Base-by-base conservation (phyloP, 768 basidiomycete species). In the Psilocybe sp. region DNA sequence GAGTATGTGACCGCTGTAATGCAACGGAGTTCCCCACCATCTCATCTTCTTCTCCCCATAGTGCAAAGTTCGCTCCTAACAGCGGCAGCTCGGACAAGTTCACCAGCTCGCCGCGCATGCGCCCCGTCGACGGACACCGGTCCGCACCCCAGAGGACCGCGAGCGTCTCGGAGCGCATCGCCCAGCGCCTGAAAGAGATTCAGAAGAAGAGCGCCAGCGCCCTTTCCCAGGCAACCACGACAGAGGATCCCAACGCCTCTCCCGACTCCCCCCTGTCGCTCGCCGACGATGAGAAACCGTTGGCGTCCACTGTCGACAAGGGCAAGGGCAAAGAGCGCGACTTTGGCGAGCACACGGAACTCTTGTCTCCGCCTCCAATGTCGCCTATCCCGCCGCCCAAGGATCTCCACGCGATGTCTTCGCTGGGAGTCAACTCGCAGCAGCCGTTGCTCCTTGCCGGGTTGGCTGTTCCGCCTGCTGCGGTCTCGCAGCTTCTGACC, bases 61-160 rank as follows among this genome's bases (percentile, higher is more conserved):
- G 93, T 65, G 89, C 81, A 37, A 92, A 90, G 61, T 96, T 96
- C 60, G 91, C 92, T 5, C 93, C 93, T 6, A 85, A 78, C 60
- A 68, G 61, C 49, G 69, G 70, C 40, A 77, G 77, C 35, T 33
- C n/a, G 33, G 92, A 94, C 67, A 84, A 81, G 54, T 93, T 88
- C 65, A 93, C 92, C 1, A 78, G 75, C n/a, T 92, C 92, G 14
- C 89, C 92, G 9, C 79, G 80, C 47, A 64, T 84, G 9, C 71
- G 74, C 5, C 85, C 89, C 5, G 73, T 69, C 12, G 84, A 85
- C 49, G 70, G 74, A 47, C 67, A 61, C 46, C 80, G 81, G 14
- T 60, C 69, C 0, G 67, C 78, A 28, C 85, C 82, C 1, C 74
- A 79, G 46, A 79, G 89, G 15, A 83, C 87, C 14, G 77, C 83